Evolutionary conservation across 176 grass and related monocot species (phyloP).

Genomic region (Oryza punctata): DNA sequence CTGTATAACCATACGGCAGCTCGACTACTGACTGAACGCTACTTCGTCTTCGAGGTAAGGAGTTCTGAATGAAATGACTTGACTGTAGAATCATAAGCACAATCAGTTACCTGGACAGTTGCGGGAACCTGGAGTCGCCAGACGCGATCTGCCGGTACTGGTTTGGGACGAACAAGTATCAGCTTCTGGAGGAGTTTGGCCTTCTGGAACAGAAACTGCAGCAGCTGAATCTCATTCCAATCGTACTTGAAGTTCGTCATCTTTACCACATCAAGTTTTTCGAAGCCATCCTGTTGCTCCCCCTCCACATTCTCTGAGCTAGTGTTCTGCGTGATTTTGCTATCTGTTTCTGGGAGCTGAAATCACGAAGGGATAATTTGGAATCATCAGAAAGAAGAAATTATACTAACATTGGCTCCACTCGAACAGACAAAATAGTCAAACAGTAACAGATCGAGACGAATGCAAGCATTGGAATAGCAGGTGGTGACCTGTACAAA

Average conservation of each 20-base stretch:
- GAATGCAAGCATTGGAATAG: no score
- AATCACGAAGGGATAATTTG: neutral
- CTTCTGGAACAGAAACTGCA: neutral
- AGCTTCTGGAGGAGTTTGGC: neutral
- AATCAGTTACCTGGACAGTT: no score
- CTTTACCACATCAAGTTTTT: neutral
- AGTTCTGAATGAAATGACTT: no score
- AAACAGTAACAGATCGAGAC: no score
- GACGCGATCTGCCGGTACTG: no score
- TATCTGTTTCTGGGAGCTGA: neutral
- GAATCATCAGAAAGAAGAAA: neutral
- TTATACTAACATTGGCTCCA: no score
- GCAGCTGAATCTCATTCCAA: neutral
- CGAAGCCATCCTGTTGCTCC: neutral
- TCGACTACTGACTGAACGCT: no score
- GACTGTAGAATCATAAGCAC: no score
- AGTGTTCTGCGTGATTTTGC: neutral
- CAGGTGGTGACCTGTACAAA: conserved; percentile 56
- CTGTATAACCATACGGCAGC: no score
- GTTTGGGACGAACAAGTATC: neutral
- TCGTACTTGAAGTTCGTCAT: conserved; percentile 8
- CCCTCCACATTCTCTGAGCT: neutral
- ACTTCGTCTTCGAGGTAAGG: no score
- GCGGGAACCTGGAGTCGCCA: no score
- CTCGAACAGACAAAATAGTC: neutral